phyloP scores from a whole-genome alignment of 2,329 filamentous ascomycete genomes.

The Remersonia thermophila region DNA sequence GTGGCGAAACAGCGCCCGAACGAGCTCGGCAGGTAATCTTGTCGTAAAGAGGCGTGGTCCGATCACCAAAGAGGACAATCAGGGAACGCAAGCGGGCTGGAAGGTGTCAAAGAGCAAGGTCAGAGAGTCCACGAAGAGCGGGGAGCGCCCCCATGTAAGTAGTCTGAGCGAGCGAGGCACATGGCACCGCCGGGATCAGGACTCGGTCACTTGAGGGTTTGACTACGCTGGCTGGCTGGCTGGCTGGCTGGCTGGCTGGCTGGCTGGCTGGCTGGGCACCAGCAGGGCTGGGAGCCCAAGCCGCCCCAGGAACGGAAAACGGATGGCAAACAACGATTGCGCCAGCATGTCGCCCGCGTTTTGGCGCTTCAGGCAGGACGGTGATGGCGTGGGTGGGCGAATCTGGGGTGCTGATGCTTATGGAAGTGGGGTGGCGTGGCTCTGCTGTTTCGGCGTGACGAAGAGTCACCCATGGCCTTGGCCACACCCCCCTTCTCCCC shows the following conservation, averaged over 20 bases:
- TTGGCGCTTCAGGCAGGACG: constrained; percentile 6
- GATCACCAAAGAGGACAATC: too few species aligned
- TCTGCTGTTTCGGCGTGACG: constrained; percentile 1
- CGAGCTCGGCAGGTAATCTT: not conserved
- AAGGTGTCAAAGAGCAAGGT: constrained; percentile 7
- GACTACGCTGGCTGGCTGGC: too few species aligned
- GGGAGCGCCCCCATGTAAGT: constrained; percentile 11
- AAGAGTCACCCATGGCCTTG: constrained; percentile 10
- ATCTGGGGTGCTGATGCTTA: constrained; percentile 11
- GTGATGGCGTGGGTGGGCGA: constrained; percentile 7
- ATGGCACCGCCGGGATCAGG: not conserved
- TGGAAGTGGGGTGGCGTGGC: constrained; percentile 8
- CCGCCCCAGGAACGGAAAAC: constrained; percentile 7
- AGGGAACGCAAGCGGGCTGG: constrained; percentile 1
- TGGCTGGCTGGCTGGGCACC: constrained; percentile 9
- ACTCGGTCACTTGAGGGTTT: constrained; percentile 4
- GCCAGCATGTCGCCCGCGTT: constrained; percentile 16
- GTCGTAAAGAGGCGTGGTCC: not conserved
- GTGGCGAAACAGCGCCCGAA: constrained; percentile 10
- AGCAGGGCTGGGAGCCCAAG: constrained; percentile 10
- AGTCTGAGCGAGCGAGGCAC: not conserved
- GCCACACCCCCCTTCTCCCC: constrained; percentile 9
- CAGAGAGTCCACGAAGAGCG: constrained; percentile 2
- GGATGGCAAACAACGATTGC: constrained; percentile 10
- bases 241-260: too few species aligned